Conservation (phyloP, 176 grass and related monocot genomes). For the Oryza australiensis region DNA sequence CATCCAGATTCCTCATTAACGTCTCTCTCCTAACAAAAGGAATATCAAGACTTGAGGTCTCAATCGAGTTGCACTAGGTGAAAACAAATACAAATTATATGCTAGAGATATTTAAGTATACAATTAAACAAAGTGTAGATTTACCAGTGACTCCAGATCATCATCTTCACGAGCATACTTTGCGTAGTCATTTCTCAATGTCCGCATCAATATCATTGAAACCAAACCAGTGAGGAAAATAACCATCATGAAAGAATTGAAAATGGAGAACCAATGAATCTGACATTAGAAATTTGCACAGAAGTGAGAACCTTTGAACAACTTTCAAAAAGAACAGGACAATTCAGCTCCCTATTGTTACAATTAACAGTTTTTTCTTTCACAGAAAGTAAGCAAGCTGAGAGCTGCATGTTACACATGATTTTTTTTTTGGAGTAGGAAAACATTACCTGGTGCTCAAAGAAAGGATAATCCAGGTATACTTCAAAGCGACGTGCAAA, state of each 20-base stretch:
- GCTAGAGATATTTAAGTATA: constrained; percentile 30
- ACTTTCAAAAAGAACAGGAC: constrained; percentile 28
- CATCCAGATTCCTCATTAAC: constrained; percentile 97
- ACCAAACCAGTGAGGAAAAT: constrained; percentile 97
- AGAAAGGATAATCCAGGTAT: constrained; percentile 97
- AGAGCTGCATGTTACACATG: background rate
- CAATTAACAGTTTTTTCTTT: constrained; percentile 18
- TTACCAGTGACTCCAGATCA: constrained; percentile 86
- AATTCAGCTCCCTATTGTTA: background rate
- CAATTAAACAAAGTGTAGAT: constrained; percentile 26
- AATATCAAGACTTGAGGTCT: constrained; percentile 21
- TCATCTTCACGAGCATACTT: constrained; percentile 99
- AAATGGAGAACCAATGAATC: constrained; percentile 99
- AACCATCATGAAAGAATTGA: constrained; percentile 99
- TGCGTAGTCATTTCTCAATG: constrained; percentile 96
- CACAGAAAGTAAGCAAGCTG: background rate
- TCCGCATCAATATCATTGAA: constrained; percentile 98
- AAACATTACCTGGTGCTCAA: constrained; percentile 95
- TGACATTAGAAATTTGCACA: constrained; percentile 42
- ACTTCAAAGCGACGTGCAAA: constrained; percentile 96
- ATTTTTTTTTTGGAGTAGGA: background rate
- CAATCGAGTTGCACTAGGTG: background rate
- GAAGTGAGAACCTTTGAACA: constrained; percentile 20
- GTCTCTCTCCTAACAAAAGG: constrained; percentile 76
- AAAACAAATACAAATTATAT: constrained; percentile 6